Evolutionary conservation across 345 rosid species (phyloP), one percentile per base, ranked within the genome.

Genomic region (Eucalyptus pumila): DNA sequence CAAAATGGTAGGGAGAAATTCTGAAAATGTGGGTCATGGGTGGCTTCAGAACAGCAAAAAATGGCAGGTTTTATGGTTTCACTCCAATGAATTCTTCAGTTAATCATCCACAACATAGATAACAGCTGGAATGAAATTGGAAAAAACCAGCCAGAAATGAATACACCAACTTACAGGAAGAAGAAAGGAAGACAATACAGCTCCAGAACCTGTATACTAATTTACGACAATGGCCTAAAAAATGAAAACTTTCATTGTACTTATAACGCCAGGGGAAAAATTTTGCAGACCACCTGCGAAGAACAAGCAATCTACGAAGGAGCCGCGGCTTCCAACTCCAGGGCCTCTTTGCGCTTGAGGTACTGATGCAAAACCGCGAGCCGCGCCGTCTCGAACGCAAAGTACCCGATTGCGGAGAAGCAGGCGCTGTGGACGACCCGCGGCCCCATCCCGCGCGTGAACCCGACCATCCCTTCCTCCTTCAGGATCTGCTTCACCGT

Each of bases 381-480:
- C 94, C 98, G 94, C 3, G 99, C 98, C 13, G 99, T 97, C 96
- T 97, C 99, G 89, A 97, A 96, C 6, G 99, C 99, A 91, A 96
- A 96, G 93, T 97, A 97, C 14, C 99, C 98, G 26, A 97, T 86
- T 0, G 99, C 99, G 0, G 99, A 95, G 91, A 97, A 96, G 88
- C 98, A 94, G 58, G 99, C 99, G 89, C 99, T 97, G 58, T 97
- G 99, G 90, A 97, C 91, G 87, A 97, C 98, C 87, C 98, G 91
- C 15, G 99, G 98, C 16, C 97, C 98, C 94, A 96, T 94, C 54
- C 98, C 99, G 3, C 98, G 92, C 0, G 95, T 95, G 89, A 97
- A 95, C 65, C 98, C 99, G 11, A 96, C 93, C 95, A 96, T 93
- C 7, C 99, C 99, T 92, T 97, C 99, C 92, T 97, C 99, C 94